A percentile compares a stretch with the other conserved stretches of the same genome.
These are phyloP conservation scores for Ophiostoma perfectum DNA, from an alignment of 2,329 filamentous ascomycete genomes.

Conservation along the genomic window DNA sequence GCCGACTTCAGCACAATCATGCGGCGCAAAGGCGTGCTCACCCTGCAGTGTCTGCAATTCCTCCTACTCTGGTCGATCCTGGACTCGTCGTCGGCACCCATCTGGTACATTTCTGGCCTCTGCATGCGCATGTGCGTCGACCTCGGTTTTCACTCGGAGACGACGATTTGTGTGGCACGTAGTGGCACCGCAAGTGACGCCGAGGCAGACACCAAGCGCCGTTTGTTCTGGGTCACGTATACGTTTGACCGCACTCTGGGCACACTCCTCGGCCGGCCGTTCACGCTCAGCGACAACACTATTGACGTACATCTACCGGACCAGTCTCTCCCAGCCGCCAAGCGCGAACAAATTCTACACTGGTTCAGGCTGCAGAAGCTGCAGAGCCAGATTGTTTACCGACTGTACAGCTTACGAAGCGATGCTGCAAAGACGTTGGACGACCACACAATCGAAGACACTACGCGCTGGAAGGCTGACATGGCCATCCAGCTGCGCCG, in stretches of 20 bases:
- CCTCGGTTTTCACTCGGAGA: conserved; percentile 28
- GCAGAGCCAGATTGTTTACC: conserved; percentile 27
- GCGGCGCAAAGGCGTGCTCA: conserved; percentile 26
- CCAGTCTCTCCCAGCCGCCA: conserved; percentile 15
- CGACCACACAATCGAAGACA: not conserved
- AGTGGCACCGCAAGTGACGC: conserved; percentile 7
- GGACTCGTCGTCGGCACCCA: conserved; percentile 26
- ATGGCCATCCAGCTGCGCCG: conserved; percentile 11
- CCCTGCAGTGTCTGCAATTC: conserved; percentile 28
- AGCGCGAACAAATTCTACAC: conserved; percentile 25
- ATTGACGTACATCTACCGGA: conserved; percentile 27
- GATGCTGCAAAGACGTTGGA: not conserved
- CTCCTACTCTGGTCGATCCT: conserved; percentile 27
- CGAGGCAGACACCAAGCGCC: conserved; percentile 25
- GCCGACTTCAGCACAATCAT: conserved; percentile 26
- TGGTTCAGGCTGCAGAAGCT: conserved; percentile 28
- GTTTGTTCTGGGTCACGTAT: conserved; percentile 30
- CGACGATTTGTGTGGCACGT: conserved; percentile 20
- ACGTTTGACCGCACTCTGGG: conserved; percentile 28
- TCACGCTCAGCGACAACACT: conserved; percentile 27
- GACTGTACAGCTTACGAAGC: conserved; percentile 15
- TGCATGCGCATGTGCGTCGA: conserved; percentile 30
- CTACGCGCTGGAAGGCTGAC: conserved; percentile 16
- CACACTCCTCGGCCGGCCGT: conserved; percentile 29
- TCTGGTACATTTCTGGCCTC: conserved; percentile 29